Percentiles rank a stretch among this genome's conserved stretches.
Conservation (phyloP, 2,329 filamentous ascomycete genomes). For the Monosporascus sp. region DNA sequence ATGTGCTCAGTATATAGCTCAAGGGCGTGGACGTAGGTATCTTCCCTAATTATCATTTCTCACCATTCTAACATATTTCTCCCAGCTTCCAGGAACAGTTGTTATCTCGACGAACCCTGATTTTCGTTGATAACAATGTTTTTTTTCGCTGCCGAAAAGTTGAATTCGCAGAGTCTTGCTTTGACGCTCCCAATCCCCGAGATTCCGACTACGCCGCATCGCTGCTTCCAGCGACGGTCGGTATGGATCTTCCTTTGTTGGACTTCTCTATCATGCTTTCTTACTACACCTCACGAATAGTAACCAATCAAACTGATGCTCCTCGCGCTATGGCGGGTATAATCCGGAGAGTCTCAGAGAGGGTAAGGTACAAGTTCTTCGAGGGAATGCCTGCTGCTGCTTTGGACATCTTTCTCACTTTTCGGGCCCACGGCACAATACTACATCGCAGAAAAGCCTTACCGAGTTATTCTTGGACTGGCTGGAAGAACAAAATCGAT, state of each 20-base stretch:
- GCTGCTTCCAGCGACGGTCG: not conserved
- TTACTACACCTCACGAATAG: not conserved
- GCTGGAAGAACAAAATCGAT: not conserved
- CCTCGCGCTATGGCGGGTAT: not conserved
- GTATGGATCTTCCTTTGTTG: not conserved
- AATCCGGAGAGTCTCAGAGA: not conserved
- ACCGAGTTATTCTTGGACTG: not conserved
- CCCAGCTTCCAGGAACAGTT: not conserved
- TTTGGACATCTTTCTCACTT: not conserved
- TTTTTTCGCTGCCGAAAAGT: not conserved
- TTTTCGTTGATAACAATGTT: not conserved
- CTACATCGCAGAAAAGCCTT: not conserved
- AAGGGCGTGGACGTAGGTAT: not conserved
- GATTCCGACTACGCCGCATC: not conserved
- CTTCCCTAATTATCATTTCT: not conserved
- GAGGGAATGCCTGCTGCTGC: not conserved
- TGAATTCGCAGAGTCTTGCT: not conserved
- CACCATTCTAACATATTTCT: not conserved
- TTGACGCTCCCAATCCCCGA: not conserved
- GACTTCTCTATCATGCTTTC: no score
- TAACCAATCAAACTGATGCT: not conserved
- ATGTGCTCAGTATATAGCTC: not conserved
- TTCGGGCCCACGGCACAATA: not conserved
- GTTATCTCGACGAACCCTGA: not conserved
- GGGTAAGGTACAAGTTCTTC: not conserved